phyloP scores from a whole-genome alignment of 371 early-diverging fungal genomes.

The Choanephora cucurbitarum region DNA sequence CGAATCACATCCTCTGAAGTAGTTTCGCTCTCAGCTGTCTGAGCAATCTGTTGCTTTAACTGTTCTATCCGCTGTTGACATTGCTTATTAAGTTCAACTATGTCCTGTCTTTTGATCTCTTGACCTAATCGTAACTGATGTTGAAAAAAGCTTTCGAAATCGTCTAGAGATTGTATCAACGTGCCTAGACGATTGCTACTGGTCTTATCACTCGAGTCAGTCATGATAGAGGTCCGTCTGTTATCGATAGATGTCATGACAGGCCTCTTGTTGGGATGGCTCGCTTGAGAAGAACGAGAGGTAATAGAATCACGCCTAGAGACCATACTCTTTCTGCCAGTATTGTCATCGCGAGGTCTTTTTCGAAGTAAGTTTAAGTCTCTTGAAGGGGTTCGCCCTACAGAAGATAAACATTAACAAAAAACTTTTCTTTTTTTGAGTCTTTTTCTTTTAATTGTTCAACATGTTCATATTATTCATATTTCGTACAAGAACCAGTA shows the following conservation, averaged over 20 bases:
- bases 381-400: constrained; percentile 4
- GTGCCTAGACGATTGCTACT: not conserved
- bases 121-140: not conserved
- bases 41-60: constrained; percentile 2
- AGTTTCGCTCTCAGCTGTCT: not conserved
- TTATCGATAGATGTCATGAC: not conserved
- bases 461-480: too few species aligned
- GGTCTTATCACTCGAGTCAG: not conserved
- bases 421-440: too few species aligned
- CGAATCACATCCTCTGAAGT: constrained; percentile 16
- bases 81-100: constrained; percentile 1
- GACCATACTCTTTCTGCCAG: constrained; percentile 1
- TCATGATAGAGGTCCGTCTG: not conserved
- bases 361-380: constrained; percentile 5
- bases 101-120: constrained; percentile 5
- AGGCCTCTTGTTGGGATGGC: not conserved
- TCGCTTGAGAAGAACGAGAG: not conserved
- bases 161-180: not conserved
- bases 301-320: constrained; percentile 11
- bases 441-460: too few species aligned
- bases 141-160: not conserved
- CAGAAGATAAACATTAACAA: too few species aligned
- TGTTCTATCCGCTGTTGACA: not conserved
- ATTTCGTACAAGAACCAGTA: too few species aligned
- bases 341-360: not conserved